Percentiles rank a stretch among this genome's conserved stretches.
These are phyloP conservation scores for Lactuca sativa DNA, from an alignment of 129 eudicot genomes.

Conservation along the genomic window DNA sequence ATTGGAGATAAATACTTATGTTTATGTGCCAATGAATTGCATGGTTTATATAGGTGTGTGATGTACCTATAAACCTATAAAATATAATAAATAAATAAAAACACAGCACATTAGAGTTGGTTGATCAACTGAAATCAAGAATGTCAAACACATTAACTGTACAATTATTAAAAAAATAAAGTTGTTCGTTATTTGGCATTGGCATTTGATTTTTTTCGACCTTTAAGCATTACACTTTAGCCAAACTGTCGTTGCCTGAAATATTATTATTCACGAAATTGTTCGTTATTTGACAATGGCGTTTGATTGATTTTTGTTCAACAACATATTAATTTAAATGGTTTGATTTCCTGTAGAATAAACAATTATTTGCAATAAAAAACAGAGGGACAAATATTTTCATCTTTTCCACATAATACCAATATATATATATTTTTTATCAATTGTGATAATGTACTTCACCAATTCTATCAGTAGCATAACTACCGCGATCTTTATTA, in stretches of 20 bases:
- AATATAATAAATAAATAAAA: background rate
- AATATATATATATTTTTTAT: no score
- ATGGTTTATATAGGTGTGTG: constrained; percentile 17
- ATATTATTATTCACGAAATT: background rate
- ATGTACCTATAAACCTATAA: background rate
- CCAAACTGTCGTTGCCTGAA: background rate
- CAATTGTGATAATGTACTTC: no score
- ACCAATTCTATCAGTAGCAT: no score
- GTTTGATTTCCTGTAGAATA: no score
- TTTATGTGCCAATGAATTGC: background rate
- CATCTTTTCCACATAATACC: no score
- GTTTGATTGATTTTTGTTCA: background rate
- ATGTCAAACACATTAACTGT: constrained; percentile 27
- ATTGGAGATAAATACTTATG: background rate
- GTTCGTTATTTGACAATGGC: background rate
- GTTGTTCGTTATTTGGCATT: background rate
- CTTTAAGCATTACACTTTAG: background rate
- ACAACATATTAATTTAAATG: no score
- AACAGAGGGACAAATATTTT: no score
- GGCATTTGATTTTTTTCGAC: no score
- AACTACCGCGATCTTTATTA: no score
- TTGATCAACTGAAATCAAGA: constrained; percentile 9
- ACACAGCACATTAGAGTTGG: constrained; percentile 29
- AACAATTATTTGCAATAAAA: no score
- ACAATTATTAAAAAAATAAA: constrained; percentile 3